Evolutionary conservation across 2,329 filamentous ascomycete species (phyloP).

Genomic region (Uncinocarpus reesii): DNA sequence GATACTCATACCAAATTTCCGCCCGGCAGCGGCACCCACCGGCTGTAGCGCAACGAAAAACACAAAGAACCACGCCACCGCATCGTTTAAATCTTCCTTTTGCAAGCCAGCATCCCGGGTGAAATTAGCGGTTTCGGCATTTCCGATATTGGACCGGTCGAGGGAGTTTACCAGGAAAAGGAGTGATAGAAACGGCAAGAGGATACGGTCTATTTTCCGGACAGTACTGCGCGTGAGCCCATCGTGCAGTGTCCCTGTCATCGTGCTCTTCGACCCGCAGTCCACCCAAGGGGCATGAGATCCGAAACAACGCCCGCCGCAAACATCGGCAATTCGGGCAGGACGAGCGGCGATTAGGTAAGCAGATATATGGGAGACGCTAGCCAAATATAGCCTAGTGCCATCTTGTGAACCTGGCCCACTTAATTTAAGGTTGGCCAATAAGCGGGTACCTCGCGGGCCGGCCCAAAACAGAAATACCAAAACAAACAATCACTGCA

Average conservation of each 20-base stretch:
- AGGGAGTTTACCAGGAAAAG: conserved; percentile 45
- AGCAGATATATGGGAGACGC: too few species aligned
- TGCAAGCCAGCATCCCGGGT: conserved; percentile 45
- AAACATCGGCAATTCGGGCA: too few species aligned
- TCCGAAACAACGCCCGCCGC: too few species aligned
- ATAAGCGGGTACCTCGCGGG: not conserved
- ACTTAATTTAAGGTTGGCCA: not conserved
- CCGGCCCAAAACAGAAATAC: conserved; percentile 12
- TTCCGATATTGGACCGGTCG: conserved; percentile 46
- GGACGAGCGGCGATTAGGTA: too few species aligned
- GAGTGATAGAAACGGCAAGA: conserved; percentile 44
- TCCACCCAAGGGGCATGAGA: too few species aligned
- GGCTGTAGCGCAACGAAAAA: conserved; percentile 51
- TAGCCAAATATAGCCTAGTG: not conserved
- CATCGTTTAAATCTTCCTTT: conserved; percentile 45
- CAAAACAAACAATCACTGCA: conserved; percentile 15
- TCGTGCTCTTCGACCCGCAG: not conserved
- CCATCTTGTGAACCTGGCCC: not conserved
- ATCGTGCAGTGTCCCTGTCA: conserved; percentile 3
- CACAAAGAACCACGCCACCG: conserved; percentile 48
- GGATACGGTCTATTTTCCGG: conserved; percentile 41
- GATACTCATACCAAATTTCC: conserved; percentile 38
- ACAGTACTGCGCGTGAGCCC: conserved; percentile 16
- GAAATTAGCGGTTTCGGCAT: conserved; percentile 49
- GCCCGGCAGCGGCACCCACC: conserved; percentile 39